Evolutionary conservation across 148 eudicot genomes (phyloP).

Genomic region (Fagopyrum homotropicum): DNA sequence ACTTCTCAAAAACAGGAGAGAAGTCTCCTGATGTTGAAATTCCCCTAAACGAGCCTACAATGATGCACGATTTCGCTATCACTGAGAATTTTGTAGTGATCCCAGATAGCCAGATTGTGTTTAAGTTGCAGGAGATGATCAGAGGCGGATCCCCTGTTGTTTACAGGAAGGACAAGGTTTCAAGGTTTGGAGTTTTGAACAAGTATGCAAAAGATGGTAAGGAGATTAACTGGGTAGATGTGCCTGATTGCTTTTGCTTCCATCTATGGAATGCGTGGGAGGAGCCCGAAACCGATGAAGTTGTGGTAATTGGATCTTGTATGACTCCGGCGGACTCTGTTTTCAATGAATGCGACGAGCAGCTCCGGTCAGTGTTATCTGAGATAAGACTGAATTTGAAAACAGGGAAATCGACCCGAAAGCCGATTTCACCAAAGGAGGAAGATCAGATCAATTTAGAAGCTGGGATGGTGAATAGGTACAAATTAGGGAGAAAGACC

Average conservation of each 20-base stretch:
- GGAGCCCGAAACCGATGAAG: slow-evolving; percentile 61
- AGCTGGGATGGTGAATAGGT: slow-evolving; percentile 85
- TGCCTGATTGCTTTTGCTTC: slow-evolving; percentile 78
- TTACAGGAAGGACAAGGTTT: slow-evolving; percentile 42
- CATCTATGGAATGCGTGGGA: slow-evolving; percentile 97
- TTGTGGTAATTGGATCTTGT: slow-evolving; percentile 83
- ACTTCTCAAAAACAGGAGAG: slow-evolving; percentile 36
- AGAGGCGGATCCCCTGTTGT: slow-evolving; percentile 82
- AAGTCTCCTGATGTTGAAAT: slow-evolving; percentile 64
- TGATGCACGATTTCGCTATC: slow-evolving; percentile 90
- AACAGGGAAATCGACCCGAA: slow-evolving; percentile 53
- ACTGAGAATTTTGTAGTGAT: slow-evolving; percentile 56
- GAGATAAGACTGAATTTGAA: slow-evolving; percentile 65
- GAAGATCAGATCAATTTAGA: slow-evolving; percentile 60
- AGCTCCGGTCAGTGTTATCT: slow-evolving; percentile 45
- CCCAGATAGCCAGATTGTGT: slow-evolving; percentile 80
- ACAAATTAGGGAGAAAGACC: slow-evolving; percentile 61
- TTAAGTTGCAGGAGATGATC: slow-evolving; percentile 74
- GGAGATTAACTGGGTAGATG: slow-evolving; percentile 66
- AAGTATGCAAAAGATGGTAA: slow-evolving; percentile 36
- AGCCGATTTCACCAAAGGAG: slow-evolving; percentile 26
- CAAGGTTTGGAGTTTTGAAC: slow-evolving; percentile 54
- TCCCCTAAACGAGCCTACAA: slow-evolving; percentile 45
- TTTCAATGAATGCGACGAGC: slow-evolving; percentile 72
- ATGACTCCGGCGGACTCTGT: slow-evolving; percentile 91